Evolutionary conservation across 2,329 filamentous ascomycete species (phyloP), one percentile per base, ranked within the genome.

Genomic region (Aspergillus oerlinghausenensis): DNA sequence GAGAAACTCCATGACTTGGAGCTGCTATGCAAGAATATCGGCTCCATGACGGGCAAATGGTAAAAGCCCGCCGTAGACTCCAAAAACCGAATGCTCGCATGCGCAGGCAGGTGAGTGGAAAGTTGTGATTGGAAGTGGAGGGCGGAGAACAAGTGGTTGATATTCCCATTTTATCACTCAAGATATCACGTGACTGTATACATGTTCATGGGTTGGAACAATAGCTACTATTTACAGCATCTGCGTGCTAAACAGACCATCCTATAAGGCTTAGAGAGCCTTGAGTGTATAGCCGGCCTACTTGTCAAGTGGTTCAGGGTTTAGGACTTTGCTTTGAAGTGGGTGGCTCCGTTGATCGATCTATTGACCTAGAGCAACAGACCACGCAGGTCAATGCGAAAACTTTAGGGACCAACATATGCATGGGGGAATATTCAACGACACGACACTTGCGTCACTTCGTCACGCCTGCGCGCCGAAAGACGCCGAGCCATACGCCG

Each of bases 61-160:
- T 58, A 51, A 51, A 55, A 40, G 58, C 70, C 70, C 70, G 62
- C 54, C 63, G 64, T 55, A 68, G 53, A 49, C 57, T 43, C 56
- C 60, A 61, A 53, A 57, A 49, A 29, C 48, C 50, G 61, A 54
- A 58, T 55, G 58, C 59, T 65, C 69, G 70, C 72, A 74, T 74
- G 56, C 71, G 69, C 65, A 65, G 23, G 11, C 29, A 26, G 26
- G 25, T 9, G 50, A 50, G 29, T 43, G 40, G 50, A 19, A 45
- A 49, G 25, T 26, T 49, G 40, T 47, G 54, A 52, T 35, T 21
- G 45, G 28, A 58, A 42, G 21, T 19, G 28, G 49, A 50, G n/a
- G 11, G 10, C 51, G 28, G 28, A 25, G 45, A 48, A 26, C 17
- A 17, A 19, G 21, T 4, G 26, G 2, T 38, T 28, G 7, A 19